A percentile compares a stretch with the other conserved stretches of the same genome.
These are phyloP conservation scores for Rhodotorula sp. DNA, from an alignment of 1,284 basidiomycete species.

Conservation along the genomic window DNA sequence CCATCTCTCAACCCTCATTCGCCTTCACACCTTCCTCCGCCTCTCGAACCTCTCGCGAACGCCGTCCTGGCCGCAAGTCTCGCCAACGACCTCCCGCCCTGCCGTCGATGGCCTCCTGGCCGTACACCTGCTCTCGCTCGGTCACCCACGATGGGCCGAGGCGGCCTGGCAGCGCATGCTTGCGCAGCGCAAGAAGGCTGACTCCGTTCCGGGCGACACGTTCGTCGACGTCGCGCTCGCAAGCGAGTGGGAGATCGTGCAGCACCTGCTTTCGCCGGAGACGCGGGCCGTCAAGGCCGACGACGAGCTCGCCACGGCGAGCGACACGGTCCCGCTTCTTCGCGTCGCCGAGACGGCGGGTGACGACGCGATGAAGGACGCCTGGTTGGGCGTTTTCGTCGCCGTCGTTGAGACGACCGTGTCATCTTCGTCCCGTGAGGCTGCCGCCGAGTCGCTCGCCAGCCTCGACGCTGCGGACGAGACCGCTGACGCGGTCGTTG, in stretches of 20 bases:
- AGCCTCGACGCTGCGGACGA: conserved; percentile 2
- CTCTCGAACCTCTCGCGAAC: conserved; percentile 42
- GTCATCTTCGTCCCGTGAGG: background rate
- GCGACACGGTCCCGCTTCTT: conserved; percentile 41
- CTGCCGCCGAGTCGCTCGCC: background rate
- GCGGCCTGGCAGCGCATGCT: conserved; percentile 34
- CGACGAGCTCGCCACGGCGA: conserved; percentile 12
- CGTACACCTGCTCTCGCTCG: conserved; percentile 28
- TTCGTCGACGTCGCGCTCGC: conserved; percentile 42
- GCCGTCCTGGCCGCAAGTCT: conserved; percentile 33
- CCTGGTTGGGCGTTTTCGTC: conserved; percentile 42
- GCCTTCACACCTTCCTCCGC: conserved; percentile 41
- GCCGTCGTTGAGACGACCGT: conserved; percentile 37
- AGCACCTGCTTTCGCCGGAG: conserved; percentile 15
- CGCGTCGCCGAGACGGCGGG: conserved; percentile 37
- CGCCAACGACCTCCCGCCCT: conserved; percentile 17
- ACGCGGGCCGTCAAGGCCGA: conserved; percentile 1
- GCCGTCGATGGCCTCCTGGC: conserved; percentile 42
- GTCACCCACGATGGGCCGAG: conserved; percentile 27
- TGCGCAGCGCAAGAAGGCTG: conserved; percentile 32
- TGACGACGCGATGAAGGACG: conserved; percentile 36
- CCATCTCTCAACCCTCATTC: conserved; percentile 29
- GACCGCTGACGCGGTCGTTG: conserved; percentile 21
- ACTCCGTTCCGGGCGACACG: conserved; percentile 14
- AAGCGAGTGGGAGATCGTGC: conserved; percentile 30